Base-by-base conservation (phyloP, 257 asterid genomes). In the Solanum habrochaites region DNA sequence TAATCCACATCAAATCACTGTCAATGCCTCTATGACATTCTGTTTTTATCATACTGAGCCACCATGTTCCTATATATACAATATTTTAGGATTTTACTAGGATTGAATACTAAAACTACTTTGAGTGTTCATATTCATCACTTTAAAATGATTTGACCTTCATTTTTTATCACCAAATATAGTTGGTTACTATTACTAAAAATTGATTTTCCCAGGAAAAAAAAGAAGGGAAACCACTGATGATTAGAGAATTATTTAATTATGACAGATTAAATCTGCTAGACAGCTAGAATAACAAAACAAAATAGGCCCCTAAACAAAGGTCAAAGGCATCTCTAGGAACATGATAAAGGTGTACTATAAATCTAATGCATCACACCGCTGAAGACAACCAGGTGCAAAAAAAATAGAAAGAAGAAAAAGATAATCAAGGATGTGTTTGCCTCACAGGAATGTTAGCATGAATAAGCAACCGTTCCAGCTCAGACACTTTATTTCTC, bases 401-500 rank as follows among this genome's bases (percentile, higher is more conserved):
- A 58, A 11, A 83, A 15, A 10, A 70, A 31, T 39, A 83, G 25
- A 45, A 67, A 8, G 27, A 39, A 52, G 2, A 16, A 32, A 15
- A 62, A 66, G 16, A 74, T 32, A 20, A 42, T 45, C 86, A 75
- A 86, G 83, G 32, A 78, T 83, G 43, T 85, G 72, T 83, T 85
- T 85, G 85, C 90, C 99, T 94, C 91, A 96, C 99, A 86, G 98
- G 97, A 78, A 95, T 93, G 91, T 91, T 95, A 82, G 95, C 91
- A 90, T 94, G 95, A 74, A 94, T 85, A 83, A 96, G 94, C 90
- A 96, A 86, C 85, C 88, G 91, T 75, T 96, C 99, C 81, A 96
- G 92, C 89, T 94, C 95, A 83, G 78, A 85, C 86, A 96, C 90
- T 52, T 87, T 88, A 60, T 92, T 92, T 89, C 90, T 92, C 77